Evolutionary conservation across 495 filamentous ascomycete species (phyloP).

Genomic region (Aspergillus carlsbadensis): DNA sequence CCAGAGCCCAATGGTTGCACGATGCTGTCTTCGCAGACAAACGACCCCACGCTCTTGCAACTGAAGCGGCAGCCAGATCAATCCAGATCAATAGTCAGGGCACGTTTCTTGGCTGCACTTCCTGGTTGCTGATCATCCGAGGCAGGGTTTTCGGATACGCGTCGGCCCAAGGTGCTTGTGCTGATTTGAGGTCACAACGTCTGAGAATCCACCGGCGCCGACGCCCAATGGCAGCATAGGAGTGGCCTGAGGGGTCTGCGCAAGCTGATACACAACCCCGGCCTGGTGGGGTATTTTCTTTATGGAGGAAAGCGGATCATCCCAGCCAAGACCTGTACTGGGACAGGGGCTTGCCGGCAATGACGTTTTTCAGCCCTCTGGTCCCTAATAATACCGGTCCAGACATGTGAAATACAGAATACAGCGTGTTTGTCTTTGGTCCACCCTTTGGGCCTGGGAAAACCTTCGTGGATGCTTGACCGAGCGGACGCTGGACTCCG

Average conservation of each 20-base stretch:
- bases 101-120: conserved; percentile 29
- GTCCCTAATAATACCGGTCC: conserved; percentile 11
- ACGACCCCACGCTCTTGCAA: background rate
- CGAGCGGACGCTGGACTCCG: conserved; percentile 9
- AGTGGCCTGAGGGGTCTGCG: background rate
- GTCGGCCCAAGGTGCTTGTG: conserved; percentile 28
- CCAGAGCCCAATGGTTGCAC: conserved; percentile 10
- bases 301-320: conserved; percentile 7
- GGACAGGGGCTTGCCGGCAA: conserved; percentile 18
- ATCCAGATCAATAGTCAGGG: conserved; percentile 21
- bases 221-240: background rate
- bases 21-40: conserved; percentile 3
- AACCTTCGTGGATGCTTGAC: conserved; percentile 1
- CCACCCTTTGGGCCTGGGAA: conserved; percentile 9
- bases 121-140: conserved; percentile 44
- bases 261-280: conserved; percentile 8
- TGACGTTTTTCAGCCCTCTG: conserved; percentile 22
- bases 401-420: conserved; percentile 26
- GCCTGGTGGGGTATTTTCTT: conserved; percentile 7
- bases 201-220: conserved; percentile 5
- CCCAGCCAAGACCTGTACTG: conserved; percentile 19
- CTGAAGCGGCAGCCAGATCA: background rate
- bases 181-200: conserved; percentile 1
- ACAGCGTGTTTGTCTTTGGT: conserved; percentile 17
- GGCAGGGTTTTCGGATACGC: conserved; percentile 32